Conservation (phyloP, 331 rosid genomes). For the Erythrophleum ivorense region DNA sequence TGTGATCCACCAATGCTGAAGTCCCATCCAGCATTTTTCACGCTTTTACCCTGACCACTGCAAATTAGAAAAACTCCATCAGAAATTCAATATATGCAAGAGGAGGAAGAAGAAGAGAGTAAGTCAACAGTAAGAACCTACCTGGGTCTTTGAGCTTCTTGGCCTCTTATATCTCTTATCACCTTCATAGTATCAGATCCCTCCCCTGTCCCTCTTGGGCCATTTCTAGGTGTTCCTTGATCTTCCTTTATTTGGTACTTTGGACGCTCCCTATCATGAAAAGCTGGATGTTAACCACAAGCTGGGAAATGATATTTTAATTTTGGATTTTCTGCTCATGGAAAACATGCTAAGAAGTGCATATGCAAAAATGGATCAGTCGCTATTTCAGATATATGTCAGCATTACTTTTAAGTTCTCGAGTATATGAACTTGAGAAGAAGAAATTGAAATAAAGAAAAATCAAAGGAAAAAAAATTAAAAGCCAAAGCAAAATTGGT, state of each 20-base stretch:
- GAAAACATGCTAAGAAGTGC: conserved; percentile 32
- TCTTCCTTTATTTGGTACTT: conserved; percentile 80
- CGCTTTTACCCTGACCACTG: conserved; percentile 80
- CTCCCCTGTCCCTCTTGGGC: conserved; percentile 61
- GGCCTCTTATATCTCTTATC: conserved; percentile 59
- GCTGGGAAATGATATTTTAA: conserved; percentile 33
- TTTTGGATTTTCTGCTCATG: conserved; percentile 32
- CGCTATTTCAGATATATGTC: conserved; percentile 21
- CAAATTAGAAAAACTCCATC: conserved; percentile 46
- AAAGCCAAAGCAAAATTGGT: conserved; percentile 23
- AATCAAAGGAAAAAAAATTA: background rate
- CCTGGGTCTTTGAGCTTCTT: conserved; percentile 77
- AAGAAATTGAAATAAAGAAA: conserved; percentile 10
- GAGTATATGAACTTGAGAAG: conserved; percentile 23
- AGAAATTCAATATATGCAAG: conserved; percentile 30
- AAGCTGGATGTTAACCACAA: conserved; percentile 45
- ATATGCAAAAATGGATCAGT: conserved; percentile 11
- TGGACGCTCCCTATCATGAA: conserved; percentile 84
- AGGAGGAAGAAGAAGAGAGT: conserved; percentile 14
- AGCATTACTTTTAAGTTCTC: background rate
- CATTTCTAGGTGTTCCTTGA: conserved; percentile 60
- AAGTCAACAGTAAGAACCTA: conserved; percentile 50
- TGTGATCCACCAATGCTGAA: conserved; percentile 85
- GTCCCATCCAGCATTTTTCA: conserved; percentile 96
- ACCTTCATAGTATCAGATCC: conserved; percentile 77